A percentile compares a stretch with the other conserved stretches of the same genome.
Evolutionary conservation across 768 basidiomycete species (phyloP).

Genomic region (Rhodosporidiobolus sp.): DNA sequence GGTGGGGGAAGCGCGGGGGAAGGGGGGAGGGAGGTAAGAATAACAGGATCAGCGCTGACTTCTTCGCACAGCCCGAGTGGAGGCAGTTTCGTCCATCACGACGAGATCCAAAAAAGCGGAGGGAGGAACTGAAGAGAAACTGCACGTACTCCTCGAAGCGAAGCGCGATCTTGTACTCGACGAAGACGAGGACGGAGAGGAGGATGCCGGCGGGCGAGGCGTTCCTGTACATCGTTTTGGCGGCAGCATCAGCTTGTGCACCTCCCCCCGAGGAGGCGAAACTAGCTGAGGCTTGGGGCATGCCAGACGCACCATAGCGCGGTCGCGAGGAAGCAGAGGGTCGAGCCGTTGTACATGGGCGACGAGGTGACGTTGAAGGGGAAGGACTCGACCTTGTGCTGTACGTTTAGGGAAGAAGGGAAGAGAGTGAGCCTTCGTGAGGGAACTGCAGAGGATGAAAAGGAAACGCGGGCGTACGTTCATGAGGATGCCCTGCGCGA

Average conservation of each 20-base stretch:
- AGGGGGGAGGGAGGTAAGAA: neutral
- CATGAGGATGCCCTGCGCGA: slow-evolving; percentile 54
- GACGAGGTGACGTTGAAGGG: slow-evolving; percentile 89
- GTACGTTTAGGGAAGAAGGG: neutral
- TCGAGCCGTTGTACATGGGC: slow-evolving; percentile 97
- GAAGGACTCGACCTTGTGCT: slow-evolving; percentile 73
- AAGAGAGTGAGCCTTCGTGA: neutral
- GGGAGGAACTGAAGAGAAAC: neutral
- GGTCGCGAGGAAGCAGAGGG: slow-evolving; percentile 78
- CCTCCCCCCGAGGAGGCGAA: neutral
- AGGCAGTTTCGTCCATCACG: too few relatives aligned
- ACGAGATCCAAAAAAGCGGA: too few relatives aligned
- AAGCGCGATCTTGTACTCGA: slow-evolving; percentile 78
- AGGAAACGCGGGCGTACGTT: slow-evolving; percentile 55
- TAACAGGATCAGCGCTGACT: neutral
- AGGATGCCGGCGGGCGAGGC: slow-evolving; percentile 79
- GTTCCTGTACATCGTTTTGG: slow-evolving; percentile 56
- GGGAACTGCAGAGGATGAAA: neutral
- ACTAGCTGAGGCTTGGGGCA: neutral
- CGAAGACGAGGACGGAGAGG: slow-evolving; percentile 74
- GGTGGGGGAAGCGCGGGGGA: neutral
- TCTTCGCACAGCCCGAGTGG: too few relatives aligned
- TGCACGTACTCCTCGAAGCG: slow-evolving; percentile 78
- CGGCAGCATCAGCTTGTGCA: neutral
- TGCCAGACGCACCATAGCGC: slow-evolving; percentile 69